Conservation (phyloP, 2,329 filamentous ascomycete species). For the Ophiostoma sp. region DNA sequence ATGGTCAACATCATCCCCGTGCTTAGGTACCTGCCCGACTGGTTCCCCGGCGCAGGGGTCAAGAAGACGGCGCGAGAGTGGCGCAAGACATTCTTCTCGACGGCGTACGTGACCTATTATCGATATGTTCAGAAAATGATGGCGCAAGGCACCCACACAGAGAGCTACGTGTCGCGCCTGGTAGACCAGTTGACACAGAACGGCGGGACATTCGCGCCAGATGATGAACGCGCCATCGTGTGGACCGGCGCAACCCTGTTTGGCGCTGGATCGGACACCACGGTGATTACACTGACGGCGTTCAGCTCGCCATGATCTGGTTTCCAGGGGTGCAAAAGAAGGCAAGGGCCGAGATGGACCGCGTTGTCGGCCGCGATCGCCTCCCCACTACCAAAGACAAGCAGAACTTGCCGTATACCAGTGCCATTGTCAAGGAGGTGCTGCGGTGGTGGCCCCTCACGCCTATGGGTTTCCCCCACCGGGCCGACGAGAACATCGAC, state of each 20-base stretch:
- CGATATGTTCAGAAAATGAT: slow-evolving; percentile 6
- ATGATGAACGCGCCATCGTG: neutral
- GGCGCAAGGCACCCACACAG: slow-evolving; percentile 1
- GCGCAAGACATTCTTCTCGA: neutral
- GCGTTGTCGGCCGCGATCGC: neutral
- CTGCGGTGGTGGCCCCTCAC: neutral
- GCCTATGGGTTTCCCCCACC: neutral
- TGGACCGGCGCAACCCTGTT: neutral
- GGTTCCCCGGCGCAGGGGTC: neutral
- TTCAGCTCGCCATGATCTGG: neutral
- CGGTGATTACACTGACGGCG: neutral
- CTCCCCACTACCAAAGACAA: neutral
- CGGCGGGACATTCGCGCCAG: neutral
- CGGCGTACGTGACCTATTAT: neutral
- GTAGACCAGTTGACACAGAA: slow-evolving; percentile 1
- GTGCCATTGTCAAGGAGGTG: neutral
- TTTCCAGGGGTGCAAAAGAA: neutral
- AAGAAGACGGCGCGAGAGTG: neutral
- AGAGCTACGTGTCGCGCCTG: slow-evolving; percentile 15
- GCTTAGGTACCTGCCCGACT: neutral
- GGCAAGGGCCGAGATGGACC: neutral
- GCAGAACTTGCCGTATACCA: neutral
- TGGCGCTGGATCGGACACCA: neutral
- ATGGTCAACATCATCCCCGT: slow-evolving; percentile 10
- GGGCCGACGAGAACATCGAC: neutral